phyloP scores from a whole-genome alignment of 2,329 filamentous ascomycete genomes.

The Xylariaceae sp. region DNA sequence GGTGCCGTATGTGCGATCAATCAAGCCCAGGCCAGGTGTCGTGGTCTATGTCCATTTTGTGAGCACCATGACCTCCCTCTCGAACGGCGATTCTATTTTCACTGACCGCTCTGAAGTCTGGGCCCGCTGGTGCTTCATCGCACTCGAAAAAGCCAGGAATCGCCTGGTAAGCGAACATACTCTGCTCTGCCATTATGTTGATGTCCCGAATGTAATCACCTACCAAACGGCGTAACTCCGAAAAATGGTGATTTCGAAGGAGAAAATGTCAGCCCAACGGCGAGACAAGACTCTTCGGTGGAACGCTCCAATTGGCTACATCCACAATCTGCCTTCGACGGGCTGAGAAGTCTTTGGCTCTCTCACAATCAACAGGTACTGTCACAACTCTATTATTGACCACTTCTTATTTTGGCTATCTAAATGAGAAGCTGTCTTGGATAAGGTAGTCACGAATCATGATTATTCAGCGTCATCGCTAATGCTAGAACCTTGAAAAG shows the following conservation, averaged over 20 bases:
- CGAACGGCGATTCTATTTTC: not conserved
- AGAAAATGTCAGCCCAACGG: too few relatives aligned
- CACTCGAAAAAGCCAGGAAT: conserved; percentile 16
- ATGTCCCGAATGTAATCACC: not conserved
- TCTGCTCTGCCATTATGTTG: conserved; percentile 2
- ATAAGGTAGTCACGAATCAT: too few relatives aligned
- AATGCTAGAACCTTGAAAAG: too few relatives aligned
- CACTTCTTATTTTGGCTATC: too few relatives aligned
- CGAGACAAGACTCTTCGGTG: too few relatives aligned
- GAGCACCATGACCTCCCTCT: not conserved
- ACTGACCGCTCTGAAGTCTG: conserved; percentile 17
- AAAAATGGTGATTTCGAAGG: not conserved
- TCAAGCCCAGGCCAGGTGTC: conserved; percentile 12
- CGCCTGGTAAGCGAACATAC: conserved; percentile 8
- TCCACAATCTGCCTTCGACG: too few relatives aligned
- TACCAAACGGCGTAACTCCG: not conserved
- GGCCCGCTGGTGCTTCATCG: conserved; percentile 15
- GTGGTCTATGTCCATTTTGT: conserved; percentile 1
- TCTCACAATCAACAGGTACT: too few relatives aligned
- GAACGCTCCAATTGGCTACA: too few relatives aligned
- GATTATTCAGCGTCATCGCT: too few relatives aligned
- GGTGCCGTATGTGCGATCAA: conserved; percentile 16
- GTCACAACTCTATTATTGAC: too few relatives aligned
- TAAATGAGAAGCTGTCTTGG: too few relatives aligned
- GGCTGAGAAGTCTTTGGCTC: too few relatives aligned